Base-by-base conservation (phyloP, 352 stramenopile genomes). In the Globisporangium ultimum region DNA sequence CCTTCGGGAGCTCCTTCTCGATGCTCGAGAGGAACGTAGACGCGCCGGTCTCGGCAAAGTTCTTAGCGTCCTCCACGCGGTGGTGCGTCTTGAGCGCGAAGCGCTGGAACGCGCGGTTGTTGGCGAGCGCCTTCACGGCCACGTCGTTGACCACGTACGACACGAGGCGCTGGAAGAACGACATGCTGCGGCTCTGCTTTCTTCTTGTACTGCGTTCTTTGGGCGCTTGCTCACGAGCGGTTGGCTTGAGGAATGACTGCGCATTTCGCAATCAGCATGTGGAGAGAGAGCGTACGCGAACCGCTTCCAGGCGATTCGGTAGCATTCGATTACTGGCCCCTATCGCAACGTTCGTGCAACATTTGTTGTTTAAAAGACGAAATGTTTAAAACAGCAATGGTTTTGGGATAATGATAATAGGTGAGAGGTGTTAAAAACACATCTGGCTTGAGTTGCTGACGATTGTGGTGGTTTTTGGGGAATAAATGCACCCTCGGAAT, bases 81-180 rank as follows among this genome's bases (percentile, higher is more conserved):
- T 91, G 84, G 71, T 94, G 84, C 46, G 84, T 94, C 72, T 90
- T 90, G 52, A 94, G 68, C 32, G 84, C 84, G 67, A 94, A 92
- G 15, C 80, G 80, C 71, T 94, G 84, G 70, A 94, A 94, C 40
- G 82, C 60, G 60, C 80, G 80, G 61, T 78, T 91, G 75, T 92
- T 91, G 22, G 78, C 70, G 36, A 94, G 74, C 49, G 84, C 68
- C 78, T 94, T 94, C 21, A 94, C 82, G 17, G 84, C 84, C 53
- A 91, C 80, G 66, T 94, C 84, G 68, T 94, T 94, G 53, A 94
- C 70, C 46, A 94, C 77, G 66, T 91, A 88, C 12, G 74, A 87
- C 56, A 92, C 69, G 38, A 91, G 67, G 46, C 84, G 84, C 71
- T 91, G 82, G 67, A 94, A 83, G 70, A 94, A 91, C 34, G 82